Evolutionary conservation across 1,139 yeast genomes (phyloP), one percentile per base, ranked within the genome.

Genomic region (Candida sp.): DNA sequence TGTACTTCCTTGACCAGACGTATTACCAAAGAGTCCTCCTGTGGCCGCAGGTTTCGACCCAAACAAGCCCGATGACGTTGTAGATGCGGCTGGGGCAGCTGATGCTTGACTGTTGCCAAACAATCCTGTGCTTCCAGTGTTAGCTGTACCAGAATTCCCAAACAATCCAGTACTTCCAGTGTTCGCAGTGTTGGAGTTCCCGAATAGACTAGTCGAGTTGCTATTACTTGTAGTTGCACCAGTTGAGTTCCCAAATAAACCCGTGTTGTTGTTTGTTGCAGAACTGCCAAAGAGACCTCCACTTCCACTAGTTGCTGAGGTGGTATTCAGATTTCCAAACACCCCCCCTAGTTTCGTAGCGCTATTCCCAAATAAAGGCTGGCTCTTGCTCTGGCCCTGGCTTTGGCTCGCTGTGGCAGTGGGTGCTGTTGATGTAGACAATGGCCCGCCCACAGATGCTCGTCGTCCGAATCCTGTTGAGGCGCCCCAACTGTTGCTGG

Each of bases 401-500:
- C 17, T 17, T 17, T 17, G 17, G 5, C 49, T 33, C 8, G 43
- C 22, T 6, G 47, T 23, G n/a, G 48, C 27, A n/a, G 48, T 44
- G n/a, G 30, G 39, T 3, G 45, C 38, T 42, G 60, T 26, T 8
- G 62, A 37, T 44, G 54, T 44, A 23, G 55, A 28, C 7, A 26
- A 25, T n/a, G 42, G 49, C 7, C 51, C 48, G 17, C 53, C 57
- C 30, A 60, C 52, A 3, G 66, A 62, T 11, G 63, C 56, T 27
- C 67, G 52, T 45, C 63, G 52, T 7, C 61, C 69, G 53, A 68
- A 66, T 5, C 70, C 70, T 7, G 63, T 55, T 3, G 70, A 60
- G 22, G 67, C 56, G 34, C 61, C 62, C 70, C 70, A 65, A 47
- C 23, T 30, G 8, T 22, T 28, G 31, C 31, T 5, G 7, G 22